Base-by-base conservation (phyloP, 805 yeast genomes). In the Saturnispora sanitii region DNA sequence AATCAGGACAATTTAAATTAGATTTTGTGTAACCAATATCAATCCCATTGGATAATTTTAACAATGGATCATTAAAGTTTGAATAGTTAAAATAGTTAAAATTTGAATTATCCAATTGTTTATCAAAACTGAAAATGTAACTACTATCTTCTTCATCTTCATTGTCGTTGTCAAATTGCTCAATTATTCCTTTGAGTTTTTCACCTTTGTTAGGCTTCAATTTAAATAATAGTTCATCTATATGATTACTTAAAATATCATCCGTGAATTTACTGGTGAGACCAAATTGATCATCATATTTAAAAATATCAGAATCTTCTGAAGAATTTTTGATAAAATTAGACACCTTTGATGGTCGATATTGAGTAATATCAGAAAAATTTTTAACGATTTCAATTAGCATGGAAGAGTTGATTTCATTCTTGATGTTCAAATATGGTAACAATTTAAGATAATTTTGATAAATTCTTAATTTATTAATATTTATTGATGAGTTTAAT, bases 31-130 rank as follows among this genome's bases (percentile, higher is more conserved):
- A 66, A 3, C 62, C 63, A 36, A 45, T 34, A 13, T 41, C 33
- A 2, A 54, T 43, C 6, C 58, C 57, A 29, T 51, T 52, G 38
- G 40, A 51, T 50, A 65, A 37, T 50, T 50, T 38, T 55, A 55
- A 30, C 33, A 67, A 48, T n/a, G 67, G 61, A 46, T 73, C 78
- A 39, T 66, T 57, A 20, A 67, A 55, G 15, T 68, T 47, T 1
- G 65, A 61, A 22, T 65, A 61, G 12, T 66, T 58, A 12, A 68
- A 58, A 6, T 73, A 72, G 21, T 52, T 54, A 15, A 55, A 51
- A 29, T 68, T 67, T 2, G 61, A 51, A 11, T 46, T 54, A 17
- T 56, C 52, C 28, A 69, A 67, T 3, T 62, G 52, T 9, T 46
- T 45, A 39, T 64, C 74, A 27, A 33, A 15, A 16, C 18, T 11